Conservation (phyloP, 2,329 filamentous ascomycete species). For the Botrytis fabae region DNA sequence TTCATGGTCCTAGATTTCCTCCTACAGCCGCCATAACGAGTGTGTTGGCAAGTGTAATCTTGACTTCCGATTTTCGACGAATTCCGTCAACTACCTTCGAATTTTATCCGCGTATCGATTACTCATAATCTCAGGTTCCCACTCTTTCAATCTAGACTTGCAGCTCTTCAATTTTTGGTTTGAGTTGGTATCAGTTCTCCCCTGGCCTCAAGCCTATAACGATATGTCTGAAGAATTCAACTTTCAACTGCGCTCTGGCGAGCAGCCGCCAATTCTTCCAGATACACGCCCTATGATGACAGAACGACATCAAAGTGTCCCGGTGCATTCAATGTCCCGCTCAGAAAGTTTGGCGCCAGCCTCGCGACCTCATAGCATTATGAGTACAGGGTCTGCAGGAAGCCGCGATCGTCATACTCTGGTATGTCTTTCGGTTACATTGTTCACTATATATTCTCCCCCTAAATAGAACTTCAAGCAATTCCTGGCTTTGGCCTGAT, state of each 20-base stretch:
- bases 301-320: conserved; percentile 23
- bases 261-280: not conserved
- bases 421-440: conserved; percentile 22
- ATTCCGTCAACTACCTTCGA: not conserved
- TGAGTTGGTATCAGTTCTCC: not conserved
- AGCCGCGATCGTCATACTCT: conserved; percentile 26
- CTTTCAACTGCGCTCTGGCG: conserved; percentile 16
- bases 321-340: not conserved
- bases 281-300: conserved; percentile 23
- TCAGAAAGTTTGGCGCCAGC: conserved; percentile 10
- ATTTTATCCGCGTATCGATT: not conserved
- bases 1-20: not conserved
- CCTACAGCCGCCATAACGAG: not conserved
- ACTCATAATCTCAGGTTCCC: conserved; percentile 5
- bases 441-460: not conserved
- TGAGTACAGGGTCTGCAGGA: conserved; percentile 25
- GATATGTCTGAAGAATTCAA: conserved; percentile 21
- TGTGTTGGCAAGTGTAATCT: conserved; percentile 22
- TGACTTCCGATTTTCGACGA: conserved; percentile 1
- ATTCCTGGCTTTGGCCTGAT: not conserved
- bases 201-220: not conserved
- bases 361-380: conserved; percentile 24
- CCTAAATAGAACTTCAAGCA: not conserved
- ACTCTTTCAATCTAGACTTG: not conserved
- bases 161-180: not conserved